Conservation (phyloP, 2,329 filamentous ascomycete genomes). For the Aschersonia sp. region DNA sequence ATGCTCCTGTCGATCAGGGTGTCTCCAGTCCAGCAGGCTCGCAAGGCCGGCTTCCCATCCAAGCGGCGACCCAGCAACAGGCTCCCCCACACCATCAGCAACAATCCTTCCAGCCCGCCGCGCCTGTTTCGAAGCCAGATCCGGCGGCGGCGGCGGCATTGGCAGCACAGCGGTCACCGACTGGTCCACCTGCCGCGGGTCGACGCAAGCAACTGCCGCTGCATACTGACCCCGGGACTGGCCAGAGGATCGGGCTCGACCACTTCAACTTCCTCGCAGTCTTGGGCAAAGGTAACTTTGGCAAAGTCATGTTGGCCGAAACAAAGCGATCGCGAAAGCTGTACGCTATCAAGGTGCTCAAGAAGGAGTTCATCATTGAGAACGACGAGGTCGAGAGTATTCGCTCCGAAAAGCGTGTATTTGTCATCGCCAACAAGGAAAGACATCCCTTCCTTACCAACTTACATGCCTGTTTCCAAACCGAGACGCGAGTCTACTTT, state of each 20-base stretch:
- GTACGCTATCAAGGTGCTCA: conserved; percentile 96
- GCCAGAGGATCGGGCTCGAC: conserved; percentile 81
- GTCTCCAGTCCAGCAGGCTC: conserved; percentile 21
- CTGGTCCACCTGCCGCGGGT: conserved; percentile 14
- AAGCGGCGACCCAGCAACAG: conserved; percentile 15
- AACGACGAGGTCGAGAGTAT: conserved; percentile 98
- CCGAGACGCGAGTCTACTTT: conserved; percentile 95
- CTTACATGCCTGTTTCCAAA: conserved; percentile 96
- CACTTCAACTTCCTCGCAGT: conserved; percentile 99
- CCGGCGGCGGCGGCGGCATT: conserved; percentile 13
- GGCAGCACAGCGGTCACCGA: conserved; percentile 13
- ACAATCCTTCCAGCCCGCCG: conserved; percentile 15
- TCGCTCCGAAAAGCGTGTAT: conserved; percentile 92
- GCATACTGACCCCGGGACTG: conserved; percentile 58
- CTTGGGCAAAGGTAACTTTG: conserved; percentile 96
- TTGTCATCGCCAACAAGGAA: conserved; percentile 93
- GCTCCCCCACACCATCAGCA: conserved; percentile 20
- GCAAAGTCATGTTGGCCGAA: conserved; percentile 98
- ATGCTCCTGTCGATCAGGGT: conserved; percentile 43
- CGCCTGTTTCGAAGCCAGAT: conserved; percentile 23
- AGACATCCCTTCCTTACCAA: conserved; percentile 91
- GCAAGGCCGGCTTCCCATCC: conserved; percentile 16
- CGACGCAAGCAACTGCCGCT: conserved; percentile 50
- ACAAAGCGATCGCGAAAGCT: conserved; percentile 84
- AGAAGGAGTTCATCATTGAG: conserved; percentile 99